Conservation (phyloP, 352 stramenopile species). For the Phytophthora sansomeana region DNA sequence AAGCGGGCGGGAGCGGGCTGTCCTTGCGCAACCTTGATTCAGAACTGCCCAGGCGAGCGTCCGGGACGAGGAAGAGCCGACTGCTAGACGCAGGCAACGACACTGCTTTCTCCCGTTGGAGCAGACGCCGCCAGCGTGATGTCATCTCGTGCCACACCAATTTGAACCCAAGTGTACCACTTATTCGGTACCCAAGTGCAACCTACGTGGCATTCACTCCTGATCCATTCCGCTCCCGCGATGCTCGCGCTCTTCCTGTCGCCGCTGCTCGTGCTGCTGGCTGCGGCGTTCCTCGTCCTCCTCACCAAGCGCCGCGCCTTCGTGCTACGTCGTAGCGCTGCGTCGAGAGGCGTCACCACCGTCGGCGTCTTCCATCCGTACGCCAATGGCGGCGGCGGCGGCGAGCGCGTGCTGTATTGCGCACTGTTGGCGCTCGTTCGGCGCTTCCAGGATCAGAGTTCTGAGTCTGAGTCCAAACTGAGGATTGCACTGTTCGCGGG, state of each 20-base stretch:
- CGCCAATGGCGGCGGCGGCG: constrained; percentile 95
- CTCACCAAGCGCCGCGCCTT: constrained; percentile 52
- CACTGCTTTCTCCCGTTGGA: constrained; percentile 2
- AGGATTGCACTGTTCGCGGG: constrained; percentile 77
- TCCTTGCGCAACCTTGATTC: constrained; percentile 18
- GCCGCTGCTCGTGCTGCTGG: constrained; percentile 37
- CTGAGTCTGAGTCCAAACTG: constrained; percentile 26
- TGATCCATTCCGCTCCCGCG: constrained; percentile 4
- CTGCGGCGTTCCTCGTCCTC: constrained; percentile 37
- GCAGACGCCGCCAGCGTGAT: constrained; percentile 10
- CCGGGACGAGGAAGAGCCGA: not conserved
- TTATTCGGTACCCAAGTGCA: constrained; percentile 9
- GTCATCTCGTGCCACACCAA: constrained; percentile 6
- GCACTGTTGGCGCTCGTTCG: constrained; percentile 89
- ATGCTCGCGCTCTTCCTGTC: constrained; percentile 26
- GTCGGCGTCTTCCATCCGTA: constrained; percentile 96
- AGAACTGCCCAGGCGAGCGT: constrained; percentile 16
- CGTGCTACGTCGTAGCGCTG: not conserved
- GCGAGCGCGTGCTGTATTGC: constrained; percentile 99
- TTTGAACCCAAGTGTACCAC: not conserved
- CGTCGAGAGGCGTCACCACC: constrained; percentile 29
- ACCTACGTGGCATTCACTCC: constrained; percentile 12
- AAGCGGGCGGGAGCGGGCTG: not conserved
- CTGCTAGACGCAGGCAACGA: constrained; percentile 6
- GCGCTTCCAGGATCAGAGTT: constrained; percentile 52